Conservation (phyloP, 2,329 filamentous ascomycete genomes). For the Chalara sp. region DNA sequence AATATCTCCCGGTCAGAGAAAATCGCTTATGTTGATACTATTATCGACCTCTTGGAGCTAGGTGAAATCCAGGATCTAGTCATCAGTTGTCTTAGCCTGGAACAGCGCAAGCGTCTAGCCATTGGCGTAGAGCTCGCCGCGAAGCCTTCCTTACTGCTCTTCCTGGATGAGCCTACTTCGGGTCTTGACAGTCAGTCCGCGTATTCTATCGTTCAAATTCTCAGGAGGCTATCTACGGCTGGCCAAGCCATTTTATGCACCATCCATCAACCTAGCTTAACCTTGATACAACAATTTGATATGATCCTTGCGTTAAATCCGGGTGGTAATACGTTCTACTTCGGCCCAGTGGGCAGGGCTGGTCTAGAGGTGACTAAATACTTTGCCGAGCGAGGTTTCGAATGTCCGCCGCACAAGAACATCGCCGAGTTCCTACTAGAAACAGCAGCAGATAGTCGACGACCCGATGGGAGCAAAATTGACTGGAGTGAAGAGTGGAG, state of each 20-base stretch:
- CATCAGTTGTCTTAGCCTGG: not conserved
- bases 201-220: not conserved
- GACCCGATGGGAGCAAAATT: conserved; percentile 46
- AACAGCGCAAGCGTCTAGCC: not conserved
- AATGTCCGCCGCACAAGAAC: not conserved
- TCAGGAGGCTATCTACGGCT: not conserved
- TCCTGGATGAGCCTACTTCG: not conserved
- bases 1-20: conserved; percentile 69
- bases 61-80: not conserved
- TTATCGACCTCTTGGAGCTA: not conserved
- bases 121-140: not conserved
- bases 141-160: not conserved
- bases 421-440: conserved; percentile 48
- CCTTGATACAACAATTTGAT: not conserved
- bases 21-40: conserved; percentile 11
- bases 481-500: conserved; percentile 75
- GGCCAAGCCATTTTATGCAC: not conserved
- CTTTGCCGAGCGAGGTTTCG: not conserved
- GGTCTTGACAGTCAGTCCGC: not conserved
- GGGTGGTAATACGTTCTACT: not conserved
- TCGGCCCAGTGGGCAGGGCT: not conserved
- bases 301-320: not conserved
- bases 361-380: not conserved
- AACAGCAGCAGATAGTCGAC: conserved; percentile 51
- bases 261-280: not conserved